Percentiles rank a stretch among this genome's conserved stretches.
These are phyloP conservation scores for Pichia cephalocereana DNA, from an alignment of 805 yeast genomes.

Conservation along the genomic window DNA sequence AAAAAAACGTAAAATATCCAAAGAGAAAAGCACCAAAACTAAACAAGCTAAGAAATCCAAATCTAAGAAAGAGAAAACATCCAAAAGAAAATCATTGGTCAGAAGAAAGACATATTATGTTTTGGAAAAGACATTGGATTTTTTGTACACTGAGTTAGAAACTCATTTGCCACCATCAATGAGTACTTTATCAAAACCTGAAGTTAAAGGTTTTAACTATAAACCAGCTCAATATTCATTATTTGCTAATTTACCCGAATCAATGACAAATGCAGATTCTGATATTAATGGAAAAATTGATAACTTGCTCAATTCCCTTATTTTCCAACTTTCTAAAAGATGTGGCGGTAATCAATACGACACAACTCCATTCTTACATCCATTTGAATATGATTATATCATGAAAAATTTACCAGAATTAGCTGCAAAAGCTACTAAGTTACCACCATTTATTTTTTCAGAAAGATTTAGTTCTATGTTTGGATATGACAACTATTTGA, in stretches of 20 bases:
- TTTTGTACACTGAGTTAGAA: conserved; percentile 9
- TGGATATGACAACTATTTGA: conserved; percentile 1
- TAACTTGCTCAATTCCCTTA: conserved; percentile 12
- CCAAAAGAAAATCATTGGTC: background rate
- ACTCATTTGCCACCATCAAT: background rate
- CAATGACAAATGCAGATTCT: conserved; percentile 1
- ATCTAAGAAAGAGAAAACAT: background rate
- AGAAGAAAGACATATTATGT: conserved; percentile 3
- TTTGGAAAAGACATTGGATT: conserved; percentile 10
- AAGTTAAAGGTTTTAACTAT: conserved; percentile 9
- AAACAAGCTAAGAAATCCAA: background rate
- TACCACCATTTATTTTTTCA: conserved; percentile 15
- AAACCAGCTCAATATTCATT: conserved; percentile 12
- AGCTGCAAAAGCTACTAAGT: background rate
- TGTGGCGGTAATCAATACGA: conserved; percentile 12
- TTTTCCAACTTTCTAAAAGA: conserved; percentile 13
- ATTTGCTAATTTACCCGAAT: conserved; percentile 7
- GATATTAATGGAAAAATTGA: conserved; percentile 9
- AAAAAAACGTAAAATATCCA: background rate
- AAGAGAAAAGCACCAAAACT: background rate
- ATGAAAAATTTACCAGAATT: conserved; percentile 9
- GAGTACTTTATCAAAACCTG: conserved; percentile 3
- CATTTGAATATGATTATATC: conserved; percentile 18
- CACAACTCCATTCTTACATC: conserved; percentile 15
- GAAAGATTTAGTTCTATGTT: conserved; percentile 9